These are phyloP conservation scores for Globisporangium middletonii DNA, from an alignment of 352 stramenopile genomes.

Conservation along the genomic window DNA sequence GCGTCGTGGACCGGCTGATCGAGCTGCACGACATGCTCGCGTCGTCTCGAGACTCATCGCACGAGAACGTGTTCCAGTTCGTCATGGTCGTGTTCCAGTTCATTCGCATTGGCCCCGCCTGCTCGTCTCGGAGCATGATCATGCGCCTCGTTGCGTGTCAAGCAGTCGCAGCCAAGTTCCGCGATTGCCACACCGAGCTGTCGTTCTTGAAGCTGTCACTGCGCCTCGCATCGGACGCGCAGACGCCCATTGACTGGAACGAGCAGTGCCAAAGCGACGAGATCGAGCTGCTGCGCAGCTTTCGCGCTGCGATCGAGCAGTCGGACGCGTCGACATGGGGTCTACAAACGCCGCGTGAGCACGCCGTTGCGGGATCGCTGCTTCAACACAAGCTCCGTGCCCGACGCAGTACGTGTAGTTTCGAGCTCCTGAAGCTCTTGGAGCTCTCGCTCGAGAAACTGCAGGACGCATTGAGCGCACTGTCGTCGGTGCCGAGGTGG, in stretches of 20 bases:
- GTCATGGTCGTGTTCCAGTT: slow-evolving; percentile 4
- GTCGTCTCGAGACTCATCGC: not conserved
- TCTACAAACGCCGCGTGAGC: not conserved
- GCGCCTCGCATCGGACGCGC: not conserved
- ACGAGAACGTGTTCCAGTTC: not conserved
- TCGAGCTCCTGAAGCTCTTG: not conserved
- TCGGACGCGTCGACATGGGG: not conserved
- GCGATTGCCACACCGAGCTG: not conserved
- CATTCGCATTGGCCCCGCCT: not conserved
- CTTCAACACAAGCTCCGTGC: too few species aligned
- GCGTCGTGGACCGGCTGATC: not conserved
- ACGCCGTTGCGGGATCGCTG: too few species aligned
- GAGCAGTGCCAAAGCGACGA: too few species aligned
- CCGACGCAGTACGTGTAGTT: not conserved
- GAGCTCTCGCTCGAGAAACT: not conserved
- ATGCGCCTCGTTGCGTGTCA: slow-evolving; percentile 1
- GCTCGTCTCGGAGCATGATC: not conserved
- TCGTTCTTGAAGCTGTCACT: not conserved
- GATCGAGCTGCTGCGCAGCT: not conserved
- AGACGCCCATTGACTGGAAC: too few species aligned
- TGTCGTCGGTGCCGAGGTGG: slow-evolving; percentile 3
- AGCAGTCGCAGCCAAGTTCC: not conserved
- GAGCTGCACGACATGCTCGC: not conserved
- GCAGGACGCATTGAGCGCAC: not conserved
- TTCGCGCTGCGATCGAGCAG: not conserved